Percentiles rank a stretch among this genome's conserved stretches.
phyloP scores from a whole-genome alignment of 768 basidiomycete genomes.

The Hygrophoropsis aurantiaca region DNA sequence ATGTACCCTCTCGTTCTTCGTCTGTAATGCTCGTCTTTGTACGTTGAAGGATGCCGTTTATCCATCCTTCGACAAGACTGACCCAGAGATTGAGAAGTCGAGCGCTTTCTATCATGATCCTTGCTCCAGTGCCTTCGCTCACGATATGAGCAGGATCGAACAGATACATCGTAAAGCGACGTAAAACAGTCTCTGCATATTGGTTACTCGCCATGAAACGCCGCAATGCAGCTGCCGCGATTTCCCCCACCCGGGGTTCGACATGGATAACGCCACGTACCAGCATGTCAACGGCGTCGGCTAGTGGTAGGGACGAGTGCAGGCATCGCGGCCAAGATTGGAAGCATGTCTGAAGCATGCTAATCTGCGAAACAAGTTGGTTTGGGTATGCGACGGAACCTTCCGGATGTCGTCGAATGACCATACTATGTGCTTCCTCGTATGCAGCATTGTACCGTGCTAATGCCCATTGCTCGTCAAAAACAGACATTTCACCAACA shows the following conservation, averaged over 20 bases:
- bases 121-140: conserved; percentile 61
- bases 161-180: conserved; percentile 67
- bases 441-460: conserved; percentile 57
- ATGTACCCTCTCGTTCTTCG: conserved; percentile 48
- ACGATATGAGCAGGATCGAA: conserved; percentile 68
- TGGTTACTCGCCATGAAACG: conserved; percentile 66
- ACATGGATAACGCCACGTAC: conserved; percentile 83
- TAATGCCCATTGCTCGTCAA: conserved; percentile 82
- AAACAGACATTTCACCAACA: conserved; percentile 75
- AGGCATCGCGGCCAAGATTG: conserved; percentile 85
- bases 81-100: conserved; percentile 75
- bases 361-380: conserved; percentile 59
- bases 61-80: conserved; percentile 69
- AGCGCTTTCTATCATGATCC: conserved; percentile 64
- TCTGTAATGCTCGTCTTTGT: conserved; percentile 36
- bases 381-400: conserved; percentile 66
- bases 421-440: conserved; percentile 68
- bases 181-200: conserved; percentile 57
- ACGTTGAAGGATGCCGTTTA: conserved; percentile 44
- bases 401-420: conserved; percentile 69
- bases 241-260: conserved; percentile 72
- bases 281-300: conserved; percentile 74
- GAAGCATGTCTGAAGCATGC: conserved; percentile 72
- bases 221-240: conserved; percentile 64
- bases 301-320: conserved; percentile 50